phyloP scores from a whole-genome alignment of 1,284 basidiomycete species.

The Singerocomus rubriflavus region DNA sequence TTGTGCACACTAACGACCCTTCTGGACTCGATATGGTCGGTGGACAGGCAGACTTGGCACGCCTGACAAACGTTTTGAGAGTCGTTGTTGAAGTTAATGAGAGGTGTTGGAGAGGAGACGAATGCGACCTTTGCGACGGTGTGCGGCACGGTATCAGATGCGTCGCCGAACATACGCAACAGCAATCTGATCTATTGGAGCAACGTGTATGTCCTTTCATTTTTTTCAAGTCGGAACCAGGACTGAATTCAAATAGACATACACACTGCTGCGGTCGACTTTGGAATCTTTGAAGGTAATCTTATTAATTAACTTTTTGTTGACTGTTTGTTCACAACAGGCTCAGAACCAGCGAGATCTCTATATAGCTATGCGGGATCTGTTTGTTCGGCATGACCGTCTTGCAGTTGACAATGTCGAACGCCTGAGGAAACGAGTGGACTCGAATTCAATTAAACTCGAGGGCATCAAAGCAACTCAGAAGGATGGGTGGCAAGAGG shows the following conservation, averaged over 20 bases:
- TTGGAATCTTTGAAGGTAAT: slow-evolving; percentile 72
- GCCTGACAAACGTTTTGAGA: slow-evolving; percentile 77
- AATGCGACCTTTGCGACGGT: slow-evolving; percentile 78
- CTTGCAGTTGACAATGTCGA: slow-evolving; percentile 85
- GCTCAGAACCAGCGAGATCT: slow-evolving; percentile 79
- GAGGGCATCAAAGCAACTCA: slow-evolving; percentile 64
- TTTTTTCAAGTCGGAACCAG: background rate
- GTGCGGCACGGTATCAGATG: slow-evolving; percentile 71
- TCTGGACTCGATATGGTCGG: slow-evolving; percentile 21
- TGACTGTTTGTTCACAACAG: slow-evolving; percentile 11
- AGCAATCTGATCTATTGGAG: slow-evolving; percentile 76
- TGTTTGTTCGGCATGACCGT: slow-evolving; percentile 80
- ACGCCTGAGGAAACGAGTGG: slow-evolving; percentile 80
- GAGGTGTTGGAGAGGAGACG: slow-evolving; percentile 74
- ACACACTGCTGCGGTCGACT: slow-evolving; percentile 58
- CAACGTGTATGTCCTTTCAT: slow-evolving; percentile 56
- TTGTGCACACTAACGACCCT: slow-evolving; percentile 23
- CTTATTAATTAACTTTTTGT: background rate
- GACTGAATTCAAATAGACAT: slow-evolving; percentile 41
- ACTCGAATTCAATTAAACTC: slow-evolving; percentile 69
- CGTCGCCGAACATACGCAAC: slow-evolving; percentile 68
- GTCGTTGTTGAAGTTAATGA: slow-evolving; percentile 77
- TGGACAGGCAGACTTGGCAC: slow-evolving; percentile 74
- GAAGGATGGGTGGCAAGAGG: slow-evolving; percentile 80
- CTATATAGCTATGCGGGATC: slow-evolving; percentile 79